These are phyloP conservation scores for Bodo saltans DNA, from an alignment of 78 protist species.

Conservation along the genomic window DNA sequence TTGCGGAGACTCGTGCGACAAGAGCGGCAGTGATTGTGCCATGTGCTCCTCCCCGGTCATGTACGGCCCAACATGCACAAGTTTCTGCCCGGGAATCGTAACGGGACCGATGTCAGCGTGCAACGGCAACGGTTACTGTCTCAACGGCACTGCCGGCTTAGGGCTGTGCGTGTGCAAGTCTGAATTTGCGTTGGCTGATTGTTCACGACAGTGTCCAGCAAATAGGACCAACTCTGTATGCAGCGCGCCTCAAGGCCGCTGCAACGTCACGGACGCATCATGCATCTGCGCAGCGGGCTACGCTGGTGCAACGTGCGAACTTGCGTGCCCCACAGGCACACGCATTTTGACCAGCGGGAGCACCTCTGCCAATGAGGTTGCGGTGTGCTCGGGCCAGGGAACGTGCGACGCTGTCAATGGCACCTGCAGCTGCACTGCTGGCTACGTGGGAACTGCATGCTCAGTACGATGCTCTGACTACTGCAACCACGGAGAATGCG, in stretches of 20 bases:
- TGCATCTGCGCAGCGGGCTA: slow-evolving; percentile 9
- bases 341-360: too few relatives aligned
- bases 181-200: too few relatives aligned
- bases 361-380: neutral
- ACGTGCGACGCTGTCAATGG: slow-evolving; percentile 8
- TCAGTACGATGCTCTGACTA: neutral
- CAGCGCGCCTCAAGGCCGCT: too few relatives aligned
- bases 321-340: neutral
- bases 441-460: neutral
- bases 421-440: neutral
- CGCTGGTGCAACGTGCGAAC: slow-evolving; percentile 2
- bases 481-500: slow-evolving; percentile 4
- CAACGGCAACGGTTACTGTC: slow-evolving; percentile 21
- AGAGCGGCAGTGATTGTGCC: neutral
- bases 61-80: neutral
- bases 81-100: slow-evolving; percentile 26
- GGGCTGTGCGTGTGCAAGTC: slow-evolving; percentile 27
- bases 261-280: neutral
- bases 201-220: too few relatives aligned
- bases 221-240: too few relatives aligned
- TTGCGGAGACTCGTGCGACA: too few relatives aligned
- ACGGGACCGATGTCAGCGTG: neutral
- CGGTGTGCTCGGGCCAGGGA: slow-evolving; percentile 9
- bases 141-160: slow-evolving; percentile 5
- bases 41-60: too few relatives aligned